phyloP scores from a whole-genome alignment of 2,329 filamentous ascomycete species.

The Aspergillus uvarum region DNA sequence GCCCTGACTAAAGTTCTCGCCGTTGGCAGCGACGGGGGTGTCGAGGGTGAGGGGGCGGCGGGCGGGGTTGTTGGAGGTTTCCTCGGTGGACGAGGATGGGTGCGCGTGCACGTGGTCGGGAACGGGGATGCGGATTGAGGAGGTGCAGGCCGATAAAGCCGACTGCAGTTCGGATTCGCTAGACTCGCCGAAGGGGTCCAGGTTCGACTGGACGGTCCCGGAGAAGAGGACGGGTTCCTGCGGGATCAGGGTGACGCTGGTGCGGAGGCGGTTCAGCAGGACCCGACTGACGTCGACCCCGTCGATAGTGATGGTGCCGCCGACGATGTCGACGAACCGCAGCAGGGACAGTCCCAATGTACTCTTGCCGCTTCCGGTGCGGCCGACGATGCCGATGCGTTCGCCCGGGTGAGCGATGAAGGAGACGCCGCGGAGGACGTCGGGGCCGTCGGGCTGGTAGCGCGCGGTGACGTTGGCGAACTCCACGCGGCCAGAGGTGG shows the following conservation, averaged over 20 bases:
- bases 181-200: slow-evolving; percentile 59
- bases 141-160: slow-evolving; percentile 32
- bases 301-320: slow-evolving; percentile 56
- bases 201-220: slow-evolving; percentile 58
- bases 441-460: slow-evolving; percentile 22
- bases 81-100: neutral
- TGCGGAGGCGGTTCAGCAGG: slow-evolving; percentile 52
- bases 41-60: slow-evolving; percentile 41
- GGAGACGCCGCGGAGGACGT: slow-evolving; percentile 26
- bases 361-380: slow-evolving; percentile 36
- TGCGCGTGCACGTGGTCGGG: neutral
- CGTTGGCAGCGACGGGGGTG: slow-evolving; percentile 58
- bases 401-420: slow-evolving; percentile 26
- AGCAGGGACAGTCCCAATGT: slow-evolving; percentile 55
- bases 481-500: slow-evolving; percentile 24
- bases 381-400: slow-evolving; percentile 30
- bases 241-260: slow-evolving; percentile 58
- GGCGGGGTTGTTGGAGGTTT: slow-evolving; percentile 6
- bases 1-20: slow-evolving; percentile 49
- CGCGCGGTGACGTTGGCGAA: slow-evolving; percentile 27
- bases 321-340: slow-evolving; percentile 52
- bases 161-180: slow-evolving; percentile 46
- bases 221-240: slow-evolving; percentile 62
- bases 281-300: slow-evolving; percentile 57
- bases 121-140: slow-evolving; percentile 33